Percentiles rank a stretch among this genome's conserved stretches.
phyloP scores from a whole-genome alignment of 192 early-diverging fungal species.

The Geosiphon pyriformis region DNA sequence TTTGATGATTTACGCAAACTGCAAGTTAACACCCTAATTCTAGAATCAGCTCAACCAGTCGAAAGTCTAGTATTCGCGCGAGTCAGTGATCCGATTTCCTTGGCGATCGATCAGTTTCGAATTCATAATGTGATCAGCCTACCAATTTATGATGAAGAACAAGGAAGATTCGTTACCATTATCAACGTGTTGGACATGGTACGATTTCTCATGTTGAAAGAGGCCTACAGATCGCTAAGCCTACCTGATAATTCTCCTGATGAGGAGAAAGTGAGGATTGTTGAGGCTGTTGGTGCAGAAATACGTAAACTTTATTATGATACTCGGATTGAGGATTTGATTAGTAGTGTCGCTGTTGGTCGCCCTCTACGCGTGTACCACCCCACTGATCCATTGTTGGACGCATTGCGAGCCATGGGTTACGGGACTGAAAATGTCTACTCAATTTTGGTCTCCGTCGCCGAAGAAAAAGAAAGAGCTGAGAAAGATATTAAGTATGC shows the following conservation, averaged over 20 bases:
- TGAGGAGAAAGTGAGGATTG: no score
- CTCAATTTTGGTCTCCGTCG: neutral
- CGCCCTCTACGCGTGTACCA: neutral
- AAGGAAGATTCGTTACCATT: neutral
- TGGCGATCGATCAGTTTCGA: neutral
- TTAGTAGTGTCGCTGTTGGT: neutral
- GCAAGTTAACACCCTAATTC: neutral
- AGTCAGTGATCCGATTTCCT: neutral
- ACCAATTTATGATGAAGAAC: neutral
- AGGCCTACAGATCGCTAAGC: neutral
- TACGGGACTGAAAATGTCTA: neutral
- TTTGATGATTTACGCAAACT: neutral
- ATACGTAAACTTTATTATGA: neutral
- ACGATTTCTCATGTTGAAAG: neutral
- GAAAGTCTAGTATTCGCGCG: neutral
- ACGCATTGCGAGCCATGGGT: neutral
- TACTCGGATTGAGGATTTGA: neutral
- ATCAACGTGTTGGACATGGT: neutral
- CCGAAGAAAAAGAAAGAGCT: neutral
- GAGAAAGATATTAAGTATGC: neutral
- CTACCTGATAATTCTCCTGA: neutral
- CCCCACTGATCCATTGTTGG: neutral
- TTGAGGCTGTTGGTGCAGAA: neutral
- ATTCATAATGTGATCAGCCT: constrained; percentile 3
- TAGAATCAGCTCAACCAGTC: neutral